Conservation (phyloP, 306 rosid genomes). For the Lathyrus aphaca region DNA sequence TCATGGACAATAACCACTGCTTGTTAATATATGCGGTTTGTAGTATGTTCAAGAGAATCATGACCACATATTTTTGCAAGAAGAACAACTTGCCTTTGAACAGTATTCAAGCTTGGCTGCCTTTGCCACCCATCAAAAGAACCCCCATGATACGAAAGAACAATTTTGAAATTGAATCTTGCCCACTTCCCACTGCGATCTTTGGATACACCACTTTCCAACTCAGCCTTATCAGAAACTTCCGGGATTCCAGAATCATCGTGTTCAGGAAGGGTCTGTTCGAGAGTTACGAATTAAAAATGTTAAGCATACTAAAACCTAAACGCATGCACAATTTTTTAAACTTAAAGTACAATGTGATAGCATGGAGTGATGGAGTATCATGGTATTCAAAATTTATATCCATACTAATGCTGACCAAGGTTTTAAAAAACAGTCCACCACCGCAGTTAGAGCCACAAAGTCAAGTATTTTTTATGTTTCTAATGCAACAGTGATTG, state of each 20-base stretch:
- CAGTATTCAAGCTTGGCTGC: slow-evolving; percentile 87
- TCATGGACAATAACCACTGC: slow-evolving; percentile 7
- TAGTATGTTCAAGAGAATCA: background rate
- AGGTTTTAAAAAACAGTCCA: background rate
- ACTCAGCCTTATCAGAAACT: slow-evolving; percentile 45
- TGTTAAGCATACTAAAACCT: slow-evolving; percentile 20
- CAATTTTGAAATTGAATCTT: slow-evolving; percentile 71
- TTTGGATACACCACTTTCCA: slow-evolving; percentile 47
- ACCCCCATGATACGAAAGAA: slow-evolving; percentile 75
- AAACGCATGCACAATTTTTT: slow-evolving; percentile 7
- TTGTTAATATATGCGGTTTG: slow-evolving; percentile 6
- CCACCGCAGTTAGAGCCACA: no score
- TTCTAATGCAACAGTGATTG: no score
- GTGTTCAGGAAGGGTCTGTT: slow-evolving; percentile 52
- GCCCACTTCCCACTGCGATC: slow-evolving; percentile 86
- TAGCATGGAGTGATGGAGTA: background rate
- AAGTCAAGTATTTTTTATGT: no score
- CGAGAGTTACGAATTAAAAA: slow-evolving; percentile 38
- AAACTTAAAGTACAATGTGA: background rate
- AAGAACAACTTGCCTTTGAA: slow-evolving; percentile 68
- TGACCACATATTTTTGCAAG: slow-evolving; percentile 10
- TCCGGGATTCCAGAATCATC: slow-evolving; percentile 49
- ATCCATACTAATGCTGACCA: background rate
- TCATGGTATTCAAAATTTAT: background rate
- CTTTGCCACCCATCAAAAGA: slow-evolving; percentile 98